phyloP scores from a whole-genome alignment of 2,329 filamentous ascomycete species.

The Colletotrichum truncatum region DNA sequence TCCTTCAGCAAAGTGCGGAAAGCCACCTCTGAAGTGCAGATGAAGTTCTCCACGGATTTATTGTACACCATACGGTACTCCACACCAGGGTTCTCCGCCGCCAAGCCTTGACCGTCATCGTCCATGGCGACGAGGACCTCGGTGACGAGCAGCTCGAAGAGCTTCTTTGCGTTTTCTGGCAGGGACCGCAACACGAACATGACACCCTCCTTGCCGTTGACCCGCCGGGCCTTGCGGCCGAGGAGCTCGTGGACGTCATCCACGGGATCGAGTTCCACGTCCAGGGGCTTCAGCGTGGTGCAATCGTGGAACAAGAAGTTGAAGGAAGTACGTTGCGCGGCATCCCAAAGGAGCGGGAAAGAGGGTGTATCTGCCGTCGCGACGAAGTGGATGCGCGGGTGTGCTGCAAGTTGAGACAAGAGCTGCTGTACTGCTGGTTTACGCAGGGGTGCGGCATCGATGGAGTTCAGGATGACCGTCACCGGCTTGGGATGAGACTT shows the following conservation, averaged over 20 bases:
- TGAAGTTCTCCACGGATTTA: constrained; percentile 95
- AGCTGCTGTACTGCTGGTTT: constrained; percentile 74
- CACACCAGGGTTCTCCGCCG: constrained; percentile 71
- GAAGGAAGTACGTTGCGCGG: constrained; percentile 81
- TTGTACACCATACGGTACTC: constrained; percentile 94
- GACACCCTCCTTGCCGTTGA: constrained; percentile 91
- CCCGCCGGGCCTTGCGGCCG: constrained; percentile 79
- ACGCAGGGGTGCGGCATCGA: constrained; percentile 83
- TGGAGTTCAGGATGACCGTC: constrained; percentile 82
- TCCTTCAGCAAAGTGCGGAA: constrained; percentile 95
- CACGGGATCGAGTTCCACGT: constrained; percentile 80
- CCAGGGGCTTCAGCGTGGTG: constrained; percentile 85
- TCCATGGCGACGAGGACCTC: constrained; percentile 81
- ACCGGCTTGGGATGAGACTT: constrained; percentile 58
- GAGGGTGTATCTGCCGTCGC: constrained; percentile 89
- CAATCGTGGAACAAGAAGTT: constrained; percentile 93
- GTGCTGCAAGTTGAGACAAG: constrained; percentile 79
- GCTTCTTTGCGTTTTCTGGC: constrained; percentile 88
- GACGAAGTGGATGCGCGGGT: constrained; percentile 76
- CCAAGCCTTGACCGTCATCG: constrained; percentile 55
- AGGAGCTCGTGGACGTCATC: constrained; percentile 91
- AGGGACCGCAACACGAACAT: constrained; percentile 89
- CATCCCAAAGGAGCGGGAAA: constrained; percentile 90
- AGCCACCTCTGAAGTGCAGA: constrained; percentile 95
- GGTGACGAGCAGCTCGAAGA: constrained; percentile 86